Base-by-base conservation (phyloP, 2,329 filamentous ascomycete species). In the Ophiostoma triangulosporum region DNA sequence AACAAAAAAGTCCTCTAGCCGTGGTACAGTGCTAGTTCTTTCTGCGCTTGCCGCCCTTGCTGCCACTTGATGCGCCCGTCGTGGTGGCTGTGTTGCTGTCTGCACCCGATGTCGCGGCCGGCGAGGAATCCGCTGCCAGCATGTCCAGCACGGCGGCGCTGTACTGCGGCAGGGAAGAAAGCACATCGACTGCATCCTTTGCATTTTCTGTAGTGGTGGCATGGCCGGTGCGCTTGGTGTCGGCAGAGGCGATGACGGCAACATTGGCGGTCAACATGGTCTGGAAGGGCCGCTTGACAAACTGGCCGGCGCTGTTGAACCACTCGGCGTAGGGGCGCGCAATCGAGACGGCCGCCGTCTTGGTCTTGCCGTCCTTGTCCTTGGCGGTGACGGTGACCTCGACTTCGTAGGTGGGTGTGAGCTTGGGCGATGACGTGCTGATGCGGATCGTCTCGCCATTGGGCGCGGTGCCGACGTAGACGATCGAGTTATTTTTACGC, bases 321-420 rank as follows among this genome's bases (percentile, higher is more conserved):
- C 86, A 93, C 52, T 77, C 73, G 32, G 77, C 78, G 65, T 93
- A 91, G 33, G 83, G 75, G 45, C 77, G 76, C 57, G 75, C 69
- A 56, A 89, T 67, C 58, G 80, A 73, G 56, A 79, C 63, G 17
- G 70, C 71, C 57, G 74, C 63, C 38, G 66, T 59, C 56, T 65
- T n/a, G n/a, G n/a, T 66, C 35, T 64, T 62, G 56, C 58, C 60
- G 36, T 58, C 52, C 32, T 68, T 70, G 35, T 58, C 52, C 31
- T 68, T 70, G 32, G 66, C 62, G 33, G 71, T 72, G 53, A 80
- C 69, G 48, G 73, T 76, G 51, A 95, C 74, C 43, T 76, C 80
- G 56, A 95, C 70, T 63, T 86, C 77, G 73, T 98, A 98, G 45
- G 81, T 77, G 1, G 89, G 88, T 36, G 83, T 77, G 68, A 90